Evolutionary conservation across 495 filamentous ascomycete genomes (phyloP).

Genomic region (Cladorrhinum samala): DNA sequence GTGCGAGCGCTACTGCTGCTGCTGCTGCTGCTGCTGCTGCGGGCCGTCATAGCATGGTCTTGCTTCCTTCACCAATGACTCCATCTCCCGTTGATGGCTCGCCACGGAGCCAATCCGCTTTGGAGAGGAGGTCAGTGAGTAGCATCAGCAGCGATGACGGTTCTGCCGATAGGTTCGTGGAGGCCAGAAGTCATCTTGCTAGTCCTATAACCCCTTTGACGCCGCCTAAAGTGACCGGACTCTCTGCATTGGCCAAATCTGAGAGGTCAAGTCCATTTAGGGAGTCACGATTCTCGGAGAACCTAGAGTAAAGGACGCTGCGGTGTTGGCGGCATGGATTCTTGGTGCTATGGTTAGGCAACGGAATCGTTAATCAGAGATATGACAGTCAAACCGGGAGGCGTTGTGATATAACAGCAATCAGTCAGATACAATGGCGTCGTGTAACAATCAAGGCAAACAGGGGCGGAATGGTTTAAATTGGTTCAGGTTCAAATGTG

Average conservation of each 20-base stretch:
- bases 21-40: too few relatives aligned
- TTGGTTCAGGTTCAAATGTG: too few relatives aligned
- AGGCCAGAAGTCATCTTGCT: slow-evolving; percentile 12
- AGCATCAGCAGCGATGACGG: slow-evolving; percentile 17
- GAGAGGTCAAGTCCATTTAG: slow-evolving; percentile 35
- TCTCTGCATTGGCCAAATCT: slow-evolving; percentile 4
- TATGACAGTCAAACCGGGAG: background rate
- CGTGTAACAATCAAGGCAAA: too few relatives aligned
- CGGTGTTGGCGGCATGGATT: background rate
- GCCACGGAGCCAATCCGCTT: slow-evolving; percentile 2
- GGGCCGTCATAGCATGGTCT: background rate
- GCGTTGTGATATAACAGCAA: background rate
- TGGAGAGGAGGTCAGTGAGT: slow-evolving; percentile 5
- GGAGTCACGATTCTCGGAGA: slow-evolving; percentile 38
- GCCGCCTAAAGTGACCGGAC: slow-evolving; percentile 12
- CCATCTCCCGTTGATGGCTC: slow-evolving; percentile 1
- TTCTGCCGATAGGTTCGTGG: slow-evolving; percentile 19
- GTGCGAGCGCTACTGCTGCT: too few relatives aligned
- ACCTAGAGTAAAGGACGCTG: slow-evolving; percentile 14
- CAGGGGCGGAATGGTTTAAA: too few relatives aligned
- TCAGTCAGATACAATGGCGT: too few relatives aligned
- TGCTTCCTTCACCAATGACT: background rate
- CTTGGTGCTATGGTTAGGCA: background rate
- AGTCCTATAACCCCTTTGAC: slow-evolving; percentile 10
- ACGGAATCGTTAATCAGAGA: background rate